Conservation (phyloP, 176 grass and related monocot species). For the Cenchrus americanus region DNA sequence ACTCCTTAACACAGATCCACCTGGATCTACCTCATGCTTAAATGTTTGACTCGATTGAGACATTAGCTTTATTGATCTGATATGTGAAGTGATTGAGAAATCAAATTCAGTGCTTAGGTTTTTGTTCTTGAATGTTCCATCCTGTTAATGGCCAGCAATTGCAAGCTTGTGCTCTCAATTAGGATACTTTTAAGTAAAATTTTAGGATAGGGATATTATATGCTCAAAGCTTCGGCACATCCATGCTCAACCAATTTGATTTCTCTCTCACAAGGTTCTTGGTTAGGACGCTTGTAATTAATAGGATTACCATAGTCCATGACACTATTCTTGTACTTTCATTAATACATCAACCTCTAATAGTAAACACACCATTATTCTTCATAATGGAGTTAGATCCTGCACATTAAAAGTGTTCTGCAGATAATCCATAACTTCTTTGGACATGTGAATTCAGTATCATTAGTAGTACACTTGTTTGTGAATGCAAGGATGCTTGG, state of each 20-base stretch:
- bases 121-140: constrained; percentile 11
- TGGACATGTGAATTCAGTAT: neutral
- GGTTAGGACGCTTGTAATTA: neutral
- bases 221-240: neutral
- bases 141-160: neutral
- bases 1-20: too few relatives aligned
- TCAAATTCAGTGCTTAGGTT: neutral
- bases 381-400: constrained; percentile 3
- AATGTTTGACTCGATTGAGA: too few relatives aligned
- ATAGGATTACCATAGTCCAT: neutral
- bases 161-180: neutral
- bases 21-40: too few relatives aligned
- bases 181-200: neutral
- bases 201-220: neutral
- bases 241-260: neutral
- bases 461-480: neutral
- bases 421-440: neutral
- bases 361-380: neutral
- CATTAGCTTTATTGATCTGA: too few relatives aligned
- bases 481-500: neutral
- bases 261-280: neutral
- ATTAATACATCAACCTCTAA: neutral
- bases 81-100: too few relatives aligned
- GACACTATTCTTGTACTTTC: neutral
- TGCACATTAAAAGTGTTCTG: neutral